Evolutionary conservation across 2,329 filamentous ascomycete genomes (phyloP), one percentile per base, ranked within the genome.

Genomic region (Cryoendolithus antarcticus): DNA sequence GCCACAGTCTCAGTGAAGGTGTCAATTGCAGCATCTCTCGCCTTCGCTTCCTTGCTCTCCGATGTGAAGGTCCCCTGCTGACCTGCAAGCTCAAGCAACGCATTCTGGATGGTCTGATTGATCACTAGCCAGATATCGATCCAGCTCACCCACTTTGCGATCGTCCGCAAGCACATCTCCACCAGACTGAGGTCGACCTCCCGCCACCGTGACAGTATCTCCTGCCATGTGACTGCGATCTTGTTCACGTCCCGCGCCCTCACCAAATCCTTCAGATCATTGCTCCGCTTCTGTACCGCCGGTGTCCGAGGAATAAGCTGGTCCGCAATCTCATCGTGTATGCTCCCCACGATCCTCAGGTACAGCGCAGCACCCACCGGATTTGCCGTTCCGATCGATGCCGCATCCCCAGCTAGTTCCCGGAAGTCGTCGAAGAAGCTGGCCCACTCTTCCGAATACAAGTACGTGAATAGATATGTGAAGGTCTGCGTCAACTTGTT

Each of bases 141-240:
- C 91, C 91, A 98, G 71, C 86, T 93, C 44, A 94, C 86, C 89
- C 91, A 98, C 60, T 89, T 91, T 30, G 86, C 86, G 48, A 98
- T 77, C 11, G 86, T 82, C 62, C 82, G 86, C 38, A 98, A 71
- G 51, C 84, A 88, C 71, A 93, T 79, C 60, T 95, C 86, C 32
- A 93, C 73, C 42, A 96, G 73, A 49, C 82, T 75, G 41, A 77
- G 70, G 54, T 74, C 72, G 40, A 64, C 62, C 52, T 75, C 74
- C 48, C 72, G 70, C 72, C 88, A 96, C 53, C 80, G 76, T 8
- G 76, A 71, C 40, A 98, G 71, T 33, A 98, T 81, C 54, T 93
- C 83, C 60, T 91, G 84, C 91, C 91, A 98, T 3, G 86, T 89
- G 44, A 72, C 70, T 32, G 86, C 82, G 48, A 98, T 82, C 60